Conservation (phyloP, 2,329 filamentous ascomycete genomes). For the Karstenula rhodostoma region DNA sequence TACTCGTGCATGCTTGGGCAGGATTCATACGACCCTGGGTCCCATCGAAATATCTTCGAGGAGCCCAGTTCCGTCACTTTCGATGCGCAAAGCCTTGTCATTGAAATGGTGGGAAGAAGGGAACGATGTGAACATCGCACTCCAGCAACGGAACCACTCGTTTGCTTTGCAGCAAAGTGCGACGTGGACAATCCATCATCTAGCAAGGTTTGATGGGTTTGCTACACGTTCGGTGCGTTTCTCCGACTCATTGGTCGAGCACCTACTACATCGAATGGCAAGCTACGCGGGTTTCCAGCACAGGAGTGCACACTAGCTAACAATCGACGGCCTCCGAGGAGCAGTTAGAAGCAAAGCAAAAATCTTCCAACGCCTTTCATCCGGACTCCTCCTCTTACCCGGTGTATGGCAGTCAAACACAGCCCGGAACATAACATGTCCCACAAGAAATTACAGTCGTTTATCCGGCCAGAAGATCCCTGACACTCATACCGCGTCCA, state of each 20-base stretch:
- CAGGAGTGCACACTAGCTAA: neutral
- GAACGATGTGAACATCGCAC: neutral
- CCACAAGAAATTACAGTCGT: neutral
- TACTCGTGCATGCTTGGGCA: neutral
- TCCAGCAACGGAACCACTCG: neutral
- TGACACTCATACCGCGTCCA: slow-evolving; percentile 56
- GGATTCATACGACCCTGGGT: neutral
- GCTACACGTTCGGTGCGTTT: neutral
- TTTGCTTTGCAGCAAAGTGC: neutral
- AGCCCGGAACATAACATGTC: neutral
- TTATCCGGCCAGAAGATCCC: slow-evolving; percentile 53
- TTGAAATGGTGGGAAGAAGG: neutral
- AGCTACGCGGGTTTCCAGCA: neutral
- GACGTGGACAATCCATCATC: neutral
- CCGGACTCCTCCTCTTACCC: slow-evolving; percentile 7
- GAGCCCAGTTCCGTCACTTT: neutral
- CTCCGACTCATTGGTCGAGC: neutral
- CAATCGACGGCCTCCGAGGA: neutral
- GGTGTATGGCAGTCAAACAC: neutral
- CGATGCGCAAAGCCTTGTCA: neutral
- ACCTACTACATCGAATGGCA: neutral
- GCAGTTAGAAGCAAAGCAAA: slow-evolving; percentile 7
- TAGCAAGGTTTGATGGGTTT: neutral
- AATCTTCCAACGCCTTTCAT: slow-evolving; percentile 19
- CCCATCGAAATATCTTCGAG: neutral